These are phyloP conservation scores for Rhizoclosmatium globosum DNA, from an alignment of 192 early-diverging fungal species.

Conservation along the genomic window DNA sequence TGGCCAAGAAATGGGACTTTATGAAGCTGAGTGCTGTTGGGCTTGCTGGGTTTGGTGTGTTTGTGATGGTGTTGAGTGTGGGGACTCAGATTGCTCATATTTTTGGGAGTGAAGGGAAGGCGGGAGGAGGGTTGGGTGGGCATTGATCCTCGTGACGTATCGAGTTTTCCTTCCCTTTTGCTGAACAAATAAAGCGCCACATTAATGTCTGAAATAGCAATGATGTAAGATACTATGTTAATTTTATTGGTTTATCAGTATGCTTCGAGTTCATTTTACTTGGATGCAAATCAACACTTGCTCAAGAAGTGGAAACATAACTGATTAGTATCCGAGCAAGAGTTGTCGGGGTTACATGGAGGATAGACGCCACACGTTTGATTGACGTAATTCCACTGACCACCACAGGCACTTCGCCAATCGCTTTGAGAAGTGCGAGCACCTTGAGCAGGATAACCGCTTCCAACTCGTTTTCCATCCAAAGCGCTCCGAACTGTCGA, in stretches of 20 bases:
- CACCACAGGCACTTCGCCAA: constrained; percentile 17
- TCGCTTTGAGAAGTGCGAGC: not conserved
- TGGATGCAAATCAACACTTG: not conserved
- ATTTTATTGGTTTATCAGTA: too few species aligned
- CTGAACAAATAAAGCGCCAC: too few species aligned
- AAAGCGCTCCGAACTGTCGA: not conserved
- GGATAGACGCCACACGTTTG: constrained; percentile 3
- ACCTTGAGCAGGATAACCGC: not conserved
- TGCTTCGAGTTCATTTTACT: too few species aligned
- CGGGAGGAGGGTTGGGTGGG: constrained; percentile 22
- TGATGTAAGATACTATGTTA: too few species aligned
- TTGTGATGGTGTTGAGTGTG: constrained; percentile 73
- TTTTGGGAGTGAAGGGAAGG: constrained; percentile 5
- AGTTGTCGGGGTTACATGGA: not conserved
- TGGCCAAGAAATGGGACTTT: constrained; percentile 57
- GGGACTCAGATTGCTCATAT: constrained; percentile 25
- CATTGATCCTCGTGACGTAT: not conserved
- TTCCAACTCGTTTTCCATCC: constrained; percentile 3
- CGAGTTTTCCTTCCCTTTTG: too few species aligned
- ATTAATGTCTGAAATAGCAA: too few species aligned
- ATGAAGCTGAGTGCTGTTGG: constrained; percentile 72
- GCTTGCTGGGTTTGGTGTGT: constrained; percentile 72
- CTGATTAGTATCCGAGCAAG: not conserved
- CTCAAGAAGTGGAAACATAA: not conserved
- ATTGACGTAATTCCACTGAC: constrained; percentile 22